Evolutionary conservation across 441 rosid species (phyloP), one percentile per base, ranked within the genome.

Genomic region (Corymbia citriodora): DNA sequence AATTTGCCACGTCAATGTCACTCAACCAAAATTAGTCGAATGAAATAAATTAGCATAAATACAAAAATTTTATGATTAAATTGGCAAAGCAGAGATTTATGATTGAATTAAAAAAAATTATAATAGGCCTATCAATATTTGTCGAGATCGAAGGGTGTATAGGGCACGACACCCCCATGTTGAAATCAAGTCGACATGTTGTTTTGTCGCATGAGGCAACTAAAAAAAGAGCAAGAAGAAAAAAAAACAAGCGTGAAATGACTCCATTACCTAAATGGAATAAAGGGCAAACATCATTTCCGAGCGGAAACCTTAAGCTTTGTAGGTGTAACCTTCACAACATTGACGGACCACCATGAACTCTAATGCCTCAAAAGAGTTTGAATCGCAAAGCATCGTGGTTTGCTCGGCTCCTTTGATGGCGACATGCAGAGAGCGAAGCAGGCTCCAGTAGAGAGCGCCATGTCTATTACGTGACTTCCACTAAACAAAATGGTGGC

Each of bases 121-220:
- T 36, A 36, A 36, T 36, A 36, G 4, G 40, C 4, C 40, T 7
- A 1, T 12, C 3, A 2, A 19, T 2, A 21, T 74, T 3, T 21
- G 2, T 13, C 49, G 2, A 7, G 2, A 36, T 74, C 9, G 1
- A 21, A 40, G n/a, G n/a, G n/a, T n/a, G n/a, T n/a, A n/a, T n/a
- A n/a, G n/a, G n/a, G n/a, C n/a, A n/a, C n/a, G n/a, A n/a, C n/a
- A n/a, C n/a, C n/a, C n/a, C n/a, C n/a, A n/a, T n/a, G n/a, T 7
- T 7, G 1, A 70, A 33, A 18, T 70, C 11, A 18, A 33, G 1
- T 4, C 2, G 48, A 16, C 8, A 2, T 9, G 17, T 6, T 16
- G 14, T 36, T 72, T 72, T 1, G 2, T 36, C 9, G 13, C 25
- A 2, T 0, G 27, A 10, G 45, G 1, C 65, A 27, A 8, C 65